phyloP scores from a whole-genome alignment of 2,329 filamentous ascomycete genomes.

The Conoideocrella luteorostrata region DNA sequence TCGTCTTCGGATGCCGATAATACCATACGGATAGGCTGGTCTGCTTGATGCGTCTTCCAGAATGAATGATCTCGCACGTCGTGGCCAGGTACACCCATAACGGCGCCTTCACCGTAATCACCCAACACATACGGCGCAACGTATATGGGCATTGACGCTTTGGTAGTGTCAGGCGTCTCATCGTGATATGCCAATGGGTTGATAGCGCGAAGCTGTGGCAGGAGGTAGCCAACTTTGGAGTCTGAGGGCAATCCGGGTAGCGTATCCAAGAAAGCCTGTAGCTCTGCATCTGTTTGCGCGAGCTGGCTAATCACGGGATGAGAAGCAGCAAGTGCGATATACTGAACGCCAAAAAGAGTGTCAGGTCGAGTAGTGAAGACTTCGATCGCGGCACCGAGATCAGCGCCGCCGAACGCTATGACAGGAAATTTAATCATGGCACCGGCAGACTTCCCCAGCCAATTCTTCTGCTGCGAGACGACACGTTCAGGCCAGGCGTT shows the following conservation, averaged over 20 bases:
- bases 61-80: constrained; percentile 74
- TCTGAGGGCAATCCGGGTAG: constrained; percentile 49
- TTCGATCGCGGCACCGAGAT: constrained; percentile 47
- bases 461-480: constrained; percentile 76
- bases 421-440: constrained; percentile 67
- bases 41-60: constrained; percentile 63
- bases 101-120: constrained; percentile 79
- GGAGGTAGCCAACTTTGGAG: constrained; percentile 60
- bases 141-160: constrained; percentile 63
- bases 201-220: constrained; percentile 54
- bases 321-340: constrained; percentile 67
- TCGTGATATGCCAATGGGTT: constrained; percentile 59
- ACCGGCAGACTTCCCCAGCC: constrained; percentile 75
- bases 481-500: constrained; percentile 78
- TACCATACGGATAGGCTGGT: constrained; percentile 57
- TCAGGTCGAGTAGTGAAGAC: constrained; percentile 83
- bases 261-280: constrained; percentile 63
- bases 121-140: constrained; percentile 80
- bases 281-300: constrained; percentile 51
- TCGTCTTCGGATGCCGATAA: constrained; percentile 47
- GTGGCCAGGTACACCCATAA: constrained; percentile 89
- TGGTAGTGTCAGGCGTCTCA: constrained; percentile 41
- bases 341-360: constrained; percentile 82
- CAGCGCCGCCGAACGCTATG: constrained; percentile 33
- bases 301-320: constrained; percentile 62